phyloP scores from a whole-genome alignment of 192 early-diverging fungal species.

The Podila verticillata region DNA sequence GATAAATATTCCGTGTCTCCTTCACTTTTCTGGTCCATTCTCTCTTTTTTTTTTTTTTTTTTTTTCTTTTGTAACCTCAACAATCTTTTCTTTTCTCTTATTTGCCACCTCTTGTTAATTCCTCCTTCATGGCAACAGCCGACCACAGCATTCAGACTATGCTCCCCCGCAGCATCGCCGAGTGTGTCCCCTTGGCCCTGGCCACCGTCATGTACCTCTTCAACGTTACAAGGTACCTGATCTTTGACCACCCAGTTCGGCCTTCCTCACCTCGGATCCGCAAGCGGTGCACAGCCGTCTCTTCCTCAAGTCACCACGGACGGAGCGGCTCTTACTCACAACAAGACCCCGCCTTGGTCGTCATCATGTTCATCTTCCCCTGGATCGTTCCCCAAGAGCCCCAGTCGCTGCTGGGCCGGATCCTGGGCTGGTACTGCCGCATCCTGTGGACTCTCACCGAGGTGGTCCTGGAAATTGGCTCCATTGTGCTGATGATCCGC shows the following conservation, averaged over 20 bases:
- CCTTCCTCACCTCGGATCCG: constrained; percentile 5
- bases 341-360: neutral
- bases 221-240: constrained; percentile 14
- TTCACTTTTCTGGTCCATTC: no score
- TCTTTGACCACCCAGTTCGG: constrained; percentile 5
- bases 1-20: no score
- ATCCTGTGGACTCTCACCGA: neutral
- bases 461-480: neutral
- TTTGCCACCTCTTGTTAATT: neutral
- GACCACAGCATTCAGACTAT: neutral
- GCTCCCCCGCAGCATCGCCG: neutral
- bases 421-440: neutral
- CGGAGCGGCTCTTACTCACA: neutral
- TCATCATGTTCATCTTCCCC: neutral
- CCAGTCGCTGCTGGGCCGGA: neutral
- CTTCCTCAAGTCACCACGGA: neutral
- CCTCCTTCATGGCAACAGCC: neutral
- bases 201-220: constrained; percentile 14
- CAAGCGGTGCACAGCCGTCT: neutral
- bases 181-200: constrained; percentile 21
- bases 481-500: neutral
- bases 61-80: neutral
- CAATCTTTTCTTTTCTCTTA: neutral
- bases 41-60: no score
- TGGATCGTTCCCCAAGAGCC: neutral